phyloP scores from a whole-genome alignment of 768 basidiomycete genomes.

The Pleurotus cornucopiae region DNA sequence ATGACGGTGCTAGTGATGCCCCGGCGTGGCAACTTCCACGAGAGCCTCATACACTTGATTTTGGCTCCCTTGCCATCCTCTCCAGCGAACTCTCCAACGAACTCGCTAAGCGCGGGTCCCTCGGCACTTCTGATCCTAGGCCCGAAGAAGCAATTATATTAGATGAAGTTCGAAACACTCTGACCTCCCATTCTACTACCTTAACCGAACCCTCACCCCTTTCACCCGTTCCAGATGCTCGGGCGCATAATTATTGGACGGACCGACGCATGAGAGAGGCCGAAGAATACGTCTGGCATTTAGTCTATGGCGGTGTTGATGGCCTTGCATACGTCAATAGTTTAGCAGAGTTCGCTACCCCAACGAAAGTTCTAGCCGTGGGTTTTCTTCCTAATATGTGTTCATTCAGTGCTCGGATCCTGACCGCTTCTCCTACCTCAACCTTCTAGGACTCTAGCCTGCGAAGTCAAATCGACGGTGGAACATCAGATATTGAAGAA shows the following conservation, averaged over 20 bases:
- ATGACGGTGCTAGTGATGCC: conserved; percentile 24
- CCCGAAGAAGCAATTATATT: conserved; percentile 29
- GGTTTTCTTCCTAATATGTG: no score
- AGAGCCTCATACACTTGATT: conserved; percentile 54
- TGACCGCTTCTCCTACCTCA: no score
- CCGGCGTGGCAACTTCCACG: conserved; percentile 46
- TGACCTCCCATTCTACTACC: conserved; percentile 12
- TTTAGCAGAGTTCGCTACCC: conserved; percentile 64
- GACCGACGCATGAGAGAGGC: conserved; percentile 44
- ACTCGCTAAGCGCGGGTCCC: conserved; percentile 27
- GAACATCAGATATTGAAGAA: not conserved
- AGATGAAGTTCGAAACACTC: conserved; percentile 31
- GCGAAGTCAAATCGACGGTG: not conserved
- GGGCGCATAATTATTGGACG: conserved; percentile 42
- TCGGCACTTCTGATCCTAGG: conserved; percentile 16
- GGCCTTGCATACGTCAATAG: conserved; percentile 76
- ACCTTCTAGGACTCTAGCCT: not conserved
- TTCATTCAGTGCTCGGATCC: no score
- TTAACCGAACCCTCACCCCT: not conserved
- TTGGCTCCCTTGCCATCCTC: conserved; percentile 56
- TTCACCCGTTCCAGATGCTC: conserved; percentile 13
- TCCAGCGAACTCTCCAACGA: conserved; percentile 43
- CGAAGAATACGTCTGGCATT: conserved; percentile 62
- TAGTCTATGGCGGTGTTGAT: conserved; percentile 79
- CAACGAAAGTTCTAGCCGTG: not conserved